Evolutionary conservation across 768 basidiomycete genomes (phyloP), one percentile per base, ranked within the genome.

Genomic region (Russula dissimulans): DNA sequence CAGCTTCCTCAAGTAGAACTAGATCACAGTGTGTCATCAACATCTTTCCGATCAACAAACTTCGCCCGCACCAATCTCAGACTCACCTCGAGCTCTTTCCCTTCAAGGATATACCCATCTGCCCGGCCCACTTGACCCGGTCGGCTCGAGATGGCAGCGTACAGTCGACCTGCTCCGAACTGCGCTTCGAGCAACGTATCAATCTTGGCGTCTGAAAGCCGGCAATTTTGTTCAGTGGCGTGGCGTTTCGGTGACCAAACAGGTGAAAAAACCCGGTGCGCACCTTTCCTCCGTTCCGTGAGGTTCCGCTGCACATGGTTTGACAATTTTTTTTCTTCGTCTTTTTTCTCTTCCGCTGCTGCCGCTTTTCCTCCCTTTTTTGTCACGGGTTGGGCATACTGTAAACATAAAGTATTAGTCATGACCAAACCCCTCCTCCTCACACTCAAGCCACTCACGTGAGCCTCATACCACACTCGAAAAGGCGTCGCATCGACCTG

Each of bases 391-490:
- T 90, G 88, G 66, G 89, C 95, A 73, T 98, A 99, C 93, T 97
- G 68, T 31, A 59, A 51, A 54, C 42, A 26, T 2, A 26, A 22
- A 62, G 43, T 44, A n/a, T 36, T 8, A 61, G 42, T 14, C 34
- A 43, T 50, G 59, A 48, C 56, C 59, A 9, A 63, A n/a, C 29
- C 45, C 32, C 48, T n/a, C n/a, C 34, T 42, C 54, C 22, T 17
- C 14, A 32, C 14, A 7, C 22, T 26, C 22, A 29, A 53, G 17
- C 32, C 9, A 85, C 93, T 68, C 75, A 95, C 93, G 78, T 98
- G 95, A 43, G 91, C 79, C 78, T 99, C 97, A 73, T 97, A 99
- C 95, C 95, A 98, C 79, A 97, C 95, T 67, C 95, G 86, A 91
- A 98, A 99, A 64, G 97, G 97, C 36, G 95, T 86, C 65, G 97